Base-by-base conservation (phyloP, 768 basidiomycete genomes). In the Trametes villosa region DNA sequence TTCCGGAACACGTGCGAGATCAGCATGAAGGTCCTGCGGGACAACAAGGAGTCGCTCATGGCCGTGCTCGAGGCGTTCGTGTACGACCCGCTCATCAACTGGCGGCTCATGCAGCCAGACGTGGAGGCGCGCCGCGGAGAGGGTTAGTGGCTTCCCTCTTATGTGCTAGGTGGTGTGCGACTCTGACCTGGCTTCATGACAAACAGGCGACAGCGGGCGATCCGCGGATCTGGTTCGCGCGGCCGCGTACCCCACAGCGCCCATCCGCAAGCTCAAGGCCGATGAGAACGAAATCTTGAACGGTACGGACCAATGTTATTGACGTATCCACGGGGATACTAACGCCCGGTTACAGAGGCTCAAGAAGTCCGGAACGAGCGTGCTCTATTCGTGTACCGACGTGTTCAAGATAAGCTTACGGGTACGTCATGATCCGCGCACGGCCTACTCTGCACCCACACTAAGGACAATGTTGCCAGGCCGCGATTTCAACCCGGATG, bases 21-120 rank as follows among this genome's bases (percentile, higher is more conserved):
- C 59, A 92, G 94, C n/a, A 98, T 99, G 96, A 83, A 86, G 56
- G 97, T 99, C 6, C 77, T 98, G 57, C 89, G 97, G 30, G 93
- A 92, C 59, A 98, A 99, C 78, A 95, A 95, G 76, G 97, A 99
- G 73, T 97, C 95, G n/a, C 79, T 99, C 60, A 94, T 98, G 92
- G 97, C 97, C 6, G 96, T 99, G 20, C 80, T 99, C 29, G 97
- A 99, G 73, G 96, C 97, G 8, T 98, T 99, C 71, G 96, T 98
- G 9, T 98, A 98, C 68, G 97, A 99, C 70, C 97, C 97, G 13
- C 77, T 99, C 57, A 96, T 98, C 79, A 96, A 94, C 69, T 99
- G 96, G 95, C 86, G 95, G 67, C 78, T 97, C 63, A 90, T 93
- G 81, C 91, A 92, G 68, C 84, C 89, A 6, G 92, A 95, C 53